Base-by-base conservation (phyloP, 805 yeast genomes). In the Kluyveromyces aestuarii region DNA sequence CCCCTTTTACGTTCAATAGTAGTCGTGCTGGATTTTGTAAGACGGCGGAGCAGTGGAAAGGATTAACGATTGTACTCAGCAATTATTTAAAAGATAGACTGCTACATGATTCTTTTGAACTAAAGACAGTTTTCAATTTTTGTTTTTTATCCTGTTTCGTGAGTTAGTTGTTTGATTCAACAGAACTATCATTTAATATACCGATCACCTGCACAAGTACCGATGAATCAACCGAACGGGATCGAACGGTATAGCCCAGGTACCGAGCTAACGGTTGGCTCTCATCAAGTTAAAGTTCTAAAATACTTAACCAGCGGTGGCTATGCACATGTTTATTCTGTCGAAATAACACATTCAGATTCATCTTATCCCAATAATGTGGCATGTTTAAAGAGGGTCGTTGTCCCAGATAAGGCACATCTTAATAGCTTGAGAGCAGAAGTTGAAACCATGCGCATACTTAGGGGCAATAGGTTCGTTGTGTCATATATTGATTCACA, bases 401-500 rank as follows among this genome's bases (percentile, higher is more conserved):
- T 83, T 33, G 99, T 93, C 2, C 97, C 97, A 4, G 88, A 84
- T 62, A 93, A 93, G 66, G 77, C 81, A 59, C 85, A 84, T 46
- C 73, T 93, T 62, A 87, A 86, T 57, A 76, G 83, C 21, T 72
- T 93, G 45, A 72, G 98, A 52, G 96, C 95, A 38, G 99, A 93
- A 65, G 99, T 93, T 14, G 98, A 93, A 62, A 95, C 97, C 11
- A 91, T 93, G 98, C 86, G 87, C 67, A 73, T 96, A 27, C 72
- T 93, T 35, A 72, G 82, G 52, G 96, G 95, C 8, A 78, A 85
- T 54, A 76, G 77, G 42, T 82, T 83, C 61, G 81, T 93, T 52
- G 99, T 93, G 1, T 81, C 87, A 2, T 93, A 93, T 64, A 86
- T 89, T 46, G 99, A 93, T 65, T 87, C 96, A 2, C 96, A 93